A percentile compares a stretch with the other conserved stretches of the same genome.
Evolutionary conservation across 192 early-diverging fungal genomes (phyloP).

Genomic region (Glomus cerebriforme): DNA sequence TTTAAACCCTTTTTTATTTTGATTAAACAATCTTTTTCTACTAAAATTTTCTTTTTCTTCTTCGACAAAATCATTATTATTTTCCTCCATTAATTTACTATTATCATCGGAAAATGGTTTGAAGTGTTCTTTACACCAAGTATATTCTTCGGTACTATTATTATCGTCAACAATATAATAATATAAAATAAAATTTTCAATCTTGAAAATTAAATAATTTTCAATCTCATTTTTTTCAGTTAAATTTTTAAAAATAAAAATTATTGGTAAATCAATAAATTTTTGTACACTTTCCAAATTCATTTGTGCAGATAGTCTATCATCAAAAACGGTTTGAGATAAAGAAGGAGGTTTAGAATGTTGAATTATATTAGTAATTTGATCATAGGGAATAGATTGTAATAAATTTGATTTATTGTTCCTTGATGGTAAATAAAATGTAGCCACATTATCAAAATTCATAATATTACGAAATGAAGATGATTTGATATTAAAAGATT

Average conservation of each 20-base stretch:
- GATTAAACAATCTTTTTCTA: neutral
- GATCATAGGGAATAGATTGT: neutral
- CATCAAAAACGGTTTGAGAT: neutral
- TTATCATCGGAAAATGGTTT: neutral
- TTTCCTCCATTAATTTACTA: neutral
- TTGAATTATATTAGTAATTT: neutral
- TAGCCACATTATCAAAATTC: neutral
- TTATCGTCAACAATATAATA: neutral
- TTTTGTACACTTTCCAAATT: neutral
- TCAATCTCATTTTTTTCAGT: neutral
- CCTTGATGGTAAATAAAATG: neutral
- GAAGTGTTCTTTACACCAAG: conserved; percentile 13
- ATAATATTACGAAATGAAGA: neutral
- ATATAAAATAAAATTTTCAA: neutral
- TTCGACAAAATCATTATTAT: neutral
- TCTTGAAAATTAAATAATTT: neutral
- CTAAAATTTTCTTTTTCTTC: neutral
- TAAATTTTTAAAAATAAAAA: conserved; percentile 16
- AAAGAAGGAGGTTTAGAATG: neutral
- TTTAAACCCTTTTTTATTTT: neutral
- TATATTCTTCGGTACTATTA: neutral
- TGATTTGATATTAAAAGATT: neutral
- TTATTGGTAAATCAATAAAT: neutral
- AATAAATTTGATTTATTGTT: neutral
- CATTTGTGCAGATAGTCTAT: conserved; percentile 7